These are phyloP conservation scores for Phytophthora chlamydospora DNA, from an alignment of 352 stramenopile species.

Conservation along the genomic window DNA sequence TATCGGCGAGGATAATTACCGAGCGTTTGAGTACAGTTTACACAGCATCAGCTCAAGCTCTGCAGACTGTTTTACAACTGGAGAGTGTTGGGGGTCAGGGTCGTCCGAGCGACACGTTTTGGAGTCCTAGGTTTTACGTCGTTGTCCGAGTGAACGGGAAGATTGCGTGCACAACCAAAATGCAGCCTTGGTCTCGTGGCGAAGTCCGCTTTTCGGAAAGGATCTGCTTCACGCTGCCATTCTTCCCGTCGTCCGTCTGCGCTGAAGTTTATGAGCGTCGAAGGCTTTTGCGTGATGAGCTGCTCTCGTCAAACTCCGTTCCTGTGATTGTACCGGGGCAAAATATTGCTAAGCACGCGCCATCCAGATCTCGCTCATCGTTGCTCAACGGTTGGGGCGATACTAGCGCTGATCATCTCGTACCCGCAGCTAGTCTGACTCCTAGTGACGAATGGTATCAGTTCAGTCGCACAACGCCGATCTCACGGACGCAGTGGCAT, in stretches of 20 bases:
- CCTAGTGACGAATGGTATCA: constrained; percentile 76
- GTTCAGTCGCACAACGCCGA: constrained; percentile 58
- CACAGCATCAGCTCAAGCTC: constrained; percentile 6
- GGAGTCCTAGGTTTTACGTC: constrained; percentile 43
- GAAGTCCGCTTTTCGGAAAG: constrained; percentile 56
- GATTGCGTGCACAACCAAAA: constrained; percentile 40
- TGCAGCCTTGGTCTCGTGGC: constrained; percentile 31
- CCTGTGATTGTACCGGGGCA: constrained; percentile 60
- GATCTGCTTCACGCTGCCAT: constrained; percentile 50
- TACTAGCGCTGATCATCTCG: constrained; percentile 7
- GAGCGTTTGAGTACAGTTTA: constrained; percentile 23
- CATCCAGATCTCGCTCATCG: constrained; percentile 5
- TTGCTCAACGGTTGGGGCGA: constrained; percentile 11
- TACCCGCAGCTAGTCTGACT: constrained; percentile 53
- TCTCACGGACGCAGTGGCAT: constrained; percentile 57
- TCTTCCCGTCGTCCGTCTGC: constrained; percentile 56
- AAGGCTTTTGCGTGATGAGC: constrained; percentile 33
- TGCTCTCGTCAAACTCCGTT: constrained; percentile 58
- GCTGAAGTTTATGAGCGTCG: constrained; percentile 58
- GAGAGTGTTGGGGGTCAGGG: constrained; percentile 6
- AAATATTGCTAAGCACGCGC: constrained; percentile 17
- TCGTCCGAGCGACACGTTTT: constrained; percentile 12
- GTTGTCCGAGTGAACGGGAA: constrained; percentile 51
- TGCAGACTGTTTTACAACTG: constrained; percentile 30
- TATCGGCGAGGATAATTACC: constrained; percentile 22